These are phyloP conservation scores for Cryptosporidium viatorum DNA, from an alignment of 169 alveolate species.

Conservation along the genomic window DNA sequence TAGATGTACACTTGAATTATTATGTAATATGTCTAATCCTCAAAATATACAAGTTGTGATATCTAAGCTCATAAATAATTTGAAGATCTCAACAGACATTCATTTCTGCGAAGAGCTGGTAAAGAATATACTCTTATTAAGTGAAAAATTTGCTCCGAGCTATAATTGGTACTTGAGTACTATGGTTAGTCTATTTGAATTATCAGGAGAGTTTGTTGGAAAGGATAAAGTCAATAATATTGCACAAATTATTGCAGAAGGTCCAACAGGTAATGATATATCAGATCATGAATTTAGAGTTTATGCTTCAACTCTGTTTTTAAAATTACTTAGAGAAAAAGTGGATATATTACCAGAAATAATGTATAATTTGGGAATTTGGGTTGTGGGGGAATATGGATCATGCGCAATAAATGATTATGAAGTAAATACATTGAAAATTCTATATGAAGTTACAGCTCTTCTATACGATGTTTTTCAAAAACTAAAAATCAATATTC, in stretches of 20 bases:
- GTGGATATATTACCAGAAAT: conserved; percentile 45
- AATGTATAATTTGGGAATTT: conserved; percentile 48
- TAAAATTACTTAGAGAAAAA: neutral
- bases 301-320: conserved; percentile 35
- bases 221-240: conserved; percentile 85
- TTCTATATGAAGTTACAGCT: neutral
- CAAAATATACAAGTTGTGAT: conserved; percentile 92
- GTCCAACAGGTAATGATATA: conserved; percentile 74
- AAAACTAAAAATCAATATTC: neutral
- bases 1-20: conserved; percentile 91
- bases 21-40: conserved; percentile 93
- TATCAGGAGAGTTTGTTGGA: conserved; percentile 88
- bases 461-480: conserved; percentile 23
- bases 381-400: conserved; percentile 74
- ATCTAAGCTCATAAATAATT: conserved; percentile 88
- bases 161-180: conserved; percentile 89
- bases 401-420: neutral
- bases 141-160: conserved; percentile 91
- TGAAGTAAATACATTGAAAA: neutral
- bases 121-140: conserved; percentile 84
- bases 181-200: conserved; percentile 87
- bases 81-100: conserved; percentile 86
- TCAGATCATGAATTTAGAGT: conserved; percentile 48
- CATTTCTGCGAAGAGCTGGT: conserved; percentile 89
- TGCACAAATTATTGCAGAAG: conserved; percentile 85